These are phyloP conservation scores for Alternaria angustiovoidea DNA, from an alignment of 2,329 filamentous ascomycete species.

Conservation along the genomic window DNA sequence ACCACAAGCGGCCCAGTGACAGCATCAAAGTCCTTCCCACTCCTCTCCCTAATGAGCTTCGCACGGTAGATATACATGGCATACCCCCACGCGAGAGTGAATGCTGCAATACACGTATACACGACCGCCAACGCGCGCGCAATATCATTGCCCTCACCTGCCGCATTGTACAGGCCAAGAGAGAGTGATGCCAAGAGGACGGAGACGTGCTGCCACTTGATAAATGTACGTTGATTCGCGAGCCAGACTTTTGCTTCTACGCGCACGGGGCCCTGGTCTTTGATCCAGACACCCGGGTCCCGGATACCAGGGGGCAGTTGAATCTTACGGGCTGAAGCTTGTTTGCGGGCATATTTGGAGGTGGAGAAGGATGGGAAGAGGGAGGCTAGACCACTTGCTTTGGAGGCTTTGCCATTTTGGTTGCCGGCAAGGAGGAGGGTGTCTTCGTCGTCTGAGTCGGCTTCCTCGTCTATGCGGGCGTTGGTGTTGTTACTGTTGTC, in stretches of 20 bases:
- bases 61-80: constrained; percentile 78
- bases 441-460: constrained; percentile 58
- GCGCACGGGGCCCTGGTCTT: constrained; percentile 88
- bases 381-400: constrained; percentile 67
- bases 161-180: constrained; percentile 87
- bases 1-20: constrained; percentile 84
- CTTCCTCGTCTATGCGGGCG: constrained; percentile 54
- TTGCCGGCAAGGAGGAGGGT: constrained; percentile 32
- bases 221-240: constrained; percentile 96
- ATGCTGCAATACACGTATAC: constrained; percentile 82
- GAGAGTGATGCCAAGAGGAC: constrained; percentile 86
- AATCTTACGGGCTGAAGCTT: constrained; percentile 54
- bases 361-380: constrained; percentile 85
- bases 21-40: constrained; percentile 93
- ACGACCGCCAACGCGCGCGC: constrained; percentile 81
- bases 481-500: constrained; percentile 34
- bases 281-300: constrained; percentile 87
- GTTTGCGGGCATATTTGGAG: constrained; percentile 67
- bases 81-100: constrained; percentile 88
- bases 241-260: constrained; percentile 99
- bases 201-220: constrained; percentile 98
- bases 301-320: constrained; percentile 85
- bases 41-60: constrained; percentile 82
- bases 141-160: constrained; percentile 75
- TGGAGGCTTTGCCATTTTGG: constrained; percentile 55